Evolutionary conservation across 169 alveolate genomes (phyloP).

Genomic region (Plasmodium knowlesi): DNA sequence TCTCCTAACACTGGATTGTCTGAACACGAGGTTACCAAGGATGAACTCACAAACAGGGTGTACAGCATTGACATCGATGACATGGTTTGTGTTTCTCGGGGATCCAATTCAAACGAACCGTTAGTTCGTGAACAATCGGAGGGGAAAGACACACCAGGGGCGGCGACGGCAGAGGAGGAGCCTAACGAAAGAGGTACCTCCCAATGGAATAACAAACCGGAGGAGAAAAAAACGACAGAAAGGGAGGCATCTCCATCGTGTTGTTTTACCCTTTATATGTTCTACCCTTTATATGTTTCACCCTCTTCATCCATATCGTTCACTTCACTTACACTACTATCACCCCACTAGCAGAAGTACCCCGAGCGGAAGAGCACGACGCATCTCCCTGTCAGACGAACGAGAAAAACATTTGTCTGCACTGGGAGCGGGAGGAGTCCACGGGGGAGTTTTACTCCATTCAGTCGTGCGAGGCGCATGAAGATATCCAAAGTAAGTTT

Average conservation of each 20-base stretch:
- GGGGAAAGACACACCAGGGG: background rate
- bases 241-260: background rate
- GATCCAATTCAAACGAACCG: background rate
- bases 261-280: background rate
- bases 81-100: background rate
- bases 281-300: no score
- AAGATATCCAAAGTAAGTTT: background rate
- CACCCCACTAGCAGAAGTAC: no score
- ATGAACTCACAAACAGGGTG: background rate
- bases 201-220: background rate
- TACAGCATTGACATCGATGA: slow-evolving; percentile 20
- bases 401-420: background rate
- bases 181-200: background rate
- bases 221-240: background rate
- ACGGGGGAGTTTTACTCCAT: background rate
- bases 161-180: background rate
- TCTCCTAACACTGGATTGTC: background rate
- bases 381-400: background rate
- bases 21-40: background rate
- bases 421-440: background rate
- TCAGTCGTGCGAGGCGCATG: background rate
- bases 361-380: background rate
- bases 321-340: background rate
- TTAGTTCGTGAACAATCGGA: background rate
- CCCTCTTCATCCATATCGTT: background rate